Conservation (phyloP, 805 yeast genomes). For the Metschnikowia lunata region DNA sequence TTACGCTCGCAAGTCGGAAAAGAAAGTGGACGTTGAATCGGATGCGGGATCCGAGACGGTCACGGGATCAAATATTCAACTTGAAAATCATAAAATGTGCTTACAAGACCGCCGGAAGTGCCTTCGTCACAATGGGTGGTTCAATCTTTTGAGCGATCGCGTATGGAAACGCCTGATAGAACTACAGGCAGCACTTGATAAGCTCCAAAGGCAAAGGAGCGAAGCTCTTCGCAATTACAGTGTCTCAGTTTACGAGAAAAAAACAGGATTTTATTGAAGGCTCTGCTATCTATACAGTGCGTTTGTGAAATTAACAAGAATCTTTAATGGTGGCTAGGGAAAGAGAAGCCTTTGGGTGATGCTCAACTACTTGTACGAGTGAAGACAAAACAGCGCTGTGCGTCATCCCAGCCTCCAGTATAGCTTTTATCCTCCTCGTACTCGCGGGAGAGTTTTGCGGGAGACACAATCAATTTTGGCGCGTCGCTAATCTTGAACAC, state of each 20-base stretch:
- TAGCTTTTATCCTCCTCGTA: slow-evolving; percentile 11
- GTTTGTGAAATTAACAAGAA: too few species aligned
- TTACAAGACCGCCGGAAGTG: slow-evolving; percentile 54
- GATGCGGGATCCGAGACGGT: not conserved
- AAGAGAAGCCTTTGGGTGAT: too few species aligned
- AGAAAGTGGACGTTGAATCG: slow-evolving; percentile 1
- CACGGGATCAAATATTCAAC: not conserved
- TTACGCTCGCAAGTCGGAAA: slow-evolving; percentile 5
- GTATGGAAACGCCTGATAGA: slow-evolving; percentile 27
- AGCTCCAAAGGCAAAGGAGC: slow-evolving; percentile 24
- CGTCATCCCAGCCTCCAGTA: slow-evolving; percentile 18
- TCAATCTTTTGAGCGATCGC: slow-evolving; percentile 33
- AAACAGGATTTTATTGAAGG: not conserved
- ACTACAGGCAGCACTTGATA: slow-evolving; percentile 30
- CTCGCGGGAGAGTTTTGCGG: slow-evolving; percentile 10
- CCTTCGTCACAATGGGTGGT: slow-evolving; percentile 51
- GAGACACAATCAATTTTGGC: slow-evolving; percentile 18
- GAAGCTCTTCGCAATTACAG: slow-evolving; percentile 34
- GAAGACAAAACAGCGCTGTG: slow-evolving; percentile 11
- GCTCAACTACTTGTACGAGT: slow-evolving; percentile 1
- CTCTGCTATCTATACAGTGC: too few species aligned
- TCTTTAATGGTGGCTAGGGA: too few species aligned
- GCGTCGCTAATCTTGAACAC: slow-evolving; percentile 41
- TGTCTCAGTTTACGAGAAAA: slow-evolving; percentile 25
- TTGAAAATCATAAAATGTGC: slow-evolving; percentile 30